Percentiles rank a stretch among this genome's conserved stretches.
Evolutionary conservation across 768 basidiomycete genomes (phyloP).

Genomic region (Boletus reticuloceps): DNA sequence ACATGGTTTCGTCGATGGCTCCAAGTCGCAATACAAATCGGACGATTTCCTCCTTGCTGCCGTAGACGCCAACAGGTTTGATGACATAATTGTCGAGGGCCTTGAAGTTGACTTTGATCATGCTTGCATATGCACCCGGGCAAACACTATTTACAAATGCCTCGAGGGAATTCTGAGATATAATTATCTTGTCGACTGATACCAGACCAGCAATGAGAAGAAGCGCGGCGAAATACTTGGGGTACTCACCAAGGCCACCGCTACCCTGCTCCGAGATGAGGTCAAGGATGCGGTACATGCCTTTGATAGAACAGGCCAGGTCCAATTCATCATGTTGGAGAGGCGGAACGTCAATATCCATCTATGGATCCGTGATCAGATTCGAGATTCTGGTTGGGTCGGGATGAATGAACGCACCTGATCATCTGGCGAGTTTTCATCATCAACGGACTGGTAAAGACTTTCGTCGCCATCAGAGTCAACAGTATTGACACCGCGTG

Average conservation of each 20-base stretch:
- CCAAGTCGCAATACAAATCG: constrained; percentile 39
- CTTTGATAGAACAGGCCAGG: constrained; percentile 34
- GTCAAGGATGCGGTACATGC: constrained; percentile 54
- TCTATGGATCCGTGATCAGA: constrained; percentile 11
- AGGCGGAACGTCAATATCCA: constrained; percentile 8
- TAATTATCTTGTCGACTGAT: constrained; percentile 63
- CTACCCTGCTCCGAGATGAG: constrained; percentile 50
- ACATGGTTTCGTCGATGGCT: constrained; percentile 41
- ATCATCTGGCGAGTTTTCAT: not conserved
- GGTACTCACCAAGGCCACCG: constrained; percentile 46
- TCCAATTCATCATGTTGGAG: constrained; percentile 16
- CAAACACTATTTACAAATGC: constrained; percentile 46
- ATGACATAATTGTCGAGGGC: constrained; percentile 44
- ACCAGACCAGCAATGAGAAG: not conserved
- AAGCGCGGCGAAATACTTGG: too few species aligned
- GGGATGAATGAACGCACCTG: constrained; percentile 9
- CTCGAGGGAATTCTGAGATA: constrained; percentile 48
- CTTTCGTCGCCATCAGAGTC: constrained; percentile 11
- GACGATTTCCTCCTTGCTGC: constrained; percentile 50
- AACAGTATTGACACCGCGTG: not conserved
- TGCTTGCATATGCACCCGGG: constrained; percentile 51
- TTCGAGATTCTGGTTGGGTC: not conserved
- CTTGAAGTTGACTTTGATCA: constrained; percentile 58
- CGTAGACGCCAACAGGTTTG: constrained; percentile 57
- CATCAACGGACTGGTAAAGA: constrained; percentile 14